These are phyloP conservation scores for Boeremia exigua DNA, from an alignment of 2,329 filamentous ascomycete species.

Conservation along the genomic window DNA sequence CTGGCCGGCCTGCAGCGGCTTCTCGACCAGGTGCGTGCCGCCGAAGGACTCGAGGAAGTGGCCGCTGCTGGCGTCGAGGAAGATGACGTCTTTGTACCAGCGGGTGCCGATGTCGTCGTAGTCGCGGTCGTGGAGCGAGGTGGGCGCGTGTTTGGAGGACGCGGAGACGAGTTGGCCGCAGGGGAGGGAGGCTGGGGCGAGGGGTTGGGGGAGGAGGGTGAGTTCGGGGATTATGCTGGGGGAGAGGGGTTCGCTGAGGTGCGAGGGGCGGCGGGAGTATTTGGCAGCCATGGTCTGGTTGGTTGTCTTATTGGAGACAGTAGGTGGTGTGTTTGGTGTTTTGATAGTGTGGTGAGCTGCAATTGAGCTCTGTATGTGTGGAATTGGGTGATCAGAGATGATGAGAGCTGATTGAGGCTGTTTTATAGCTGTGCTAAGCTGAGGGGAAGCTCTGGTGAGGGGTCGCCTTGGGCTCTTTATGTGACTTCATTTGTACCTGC, in stretches of 20 bases:
- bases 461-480: constrained; percentile 40
- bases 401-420: not conserved
- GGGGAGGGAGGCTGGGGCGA: constrained; percentile 32
- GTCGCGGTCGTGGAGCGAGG: constrained; percentile 41
- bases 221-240: constrained; percentile 43
- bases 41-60: constrained; percentile 40
- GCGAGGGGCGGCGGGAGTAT: constrained; percentile 36
- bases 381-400: not conserved
- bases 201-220: constrained; percentile 38
- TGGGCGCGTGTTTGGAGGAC: constrained; percentile 35
- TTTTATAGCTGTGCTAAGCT: constrained; percentile 22
- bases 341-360: constrained; percentile 7
- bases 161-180: constrained; percentile 44
- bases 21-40: constrained; percentile 39
- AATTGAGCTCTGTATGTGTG: constrained; percentile 2
- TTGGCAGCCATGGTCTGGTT: constrained; percentile 32
- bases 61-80: constrained; percentile 32
- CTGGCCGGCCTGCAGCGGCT: constrained; percentile 31
- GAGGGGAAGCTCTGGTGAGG: constrained; percentile 39
- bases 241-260: constrained; percentile 37
- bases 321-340: not conserved
- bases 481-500: constrained; percentile 43
- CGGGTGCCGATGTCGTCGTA: constrained; percentile 44
- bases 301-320: constrained; percentile 4
- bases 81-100: constrained; percentile 48